phyloP scores from a whole-genome alignment of 108 stramenopile species.

The Skeletonema menzelii region DNA sequence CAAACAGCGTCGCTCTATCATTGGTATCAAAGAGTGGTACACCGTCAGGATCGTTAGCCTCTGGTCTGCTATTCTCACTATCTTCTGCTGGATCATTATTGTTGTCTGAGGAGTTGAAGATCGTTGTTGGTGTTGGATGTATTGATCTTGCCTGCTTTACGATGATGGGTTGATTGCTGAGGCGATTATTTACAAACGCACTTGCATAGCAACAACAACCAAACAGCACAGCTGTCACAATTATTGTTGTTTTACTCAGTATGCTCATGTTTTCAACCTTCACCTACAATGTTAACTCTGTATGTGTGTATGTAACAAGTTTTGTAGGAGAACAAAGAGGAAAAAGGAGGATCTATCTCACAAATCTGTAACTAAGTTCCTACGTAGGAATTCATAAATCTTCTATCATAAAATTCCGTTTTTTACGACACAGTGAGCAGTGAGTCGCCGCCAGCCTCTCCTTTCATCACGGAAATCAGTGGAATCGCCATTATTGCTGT shows the following conservation, averaged over 20 bases:
- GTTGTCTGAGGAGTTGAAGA: background rate
- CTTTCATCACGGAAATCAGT: background rate
- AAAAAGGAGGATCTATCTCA: too few relatives aligned
- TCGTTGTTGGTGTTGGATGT: background rate
- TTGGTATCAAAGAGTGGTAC: slow-evolving; percentile 22
- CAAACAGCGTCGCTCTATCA: slow-evolving; percentile 30
- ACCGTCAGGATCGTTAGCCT: slow-evolving; percentile 6
- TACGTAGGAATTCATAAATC: too few relatives aligned
- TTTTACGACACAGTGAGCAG: too few relatives aligned
- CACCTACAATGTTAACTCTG: too few relatives aligned
- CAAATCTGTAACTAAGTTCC: too few relatives aligned
- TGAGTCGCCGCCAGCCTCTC: too few relatives aligned
- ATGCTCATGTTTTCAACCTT: background rate
- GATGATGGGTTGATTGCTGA: background rate
- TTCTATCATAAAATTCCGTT: too few relatives aligned
- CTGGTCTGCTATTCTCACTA: background rate
- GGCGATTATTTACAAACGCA: background rate
- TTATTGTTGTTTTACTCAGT: background rate
- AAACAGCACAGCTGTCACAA: background rate
- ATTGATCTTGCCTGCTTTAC: background rate
- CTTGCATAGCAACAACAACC: background rate
- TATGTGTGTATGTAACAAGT: too few relatives aligned
- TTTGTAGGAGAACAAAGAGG: too few relatives aligned
- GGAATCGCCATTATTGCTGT: background rate
- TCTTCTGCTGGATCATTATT: slow-evolving; percentile 2